These are phyloP conservation scores for Pseudogymnoascus sp. DNA, from an alignment of 2,329 filamentous ascomycete species.

Conservation along the genomic window DNA sequence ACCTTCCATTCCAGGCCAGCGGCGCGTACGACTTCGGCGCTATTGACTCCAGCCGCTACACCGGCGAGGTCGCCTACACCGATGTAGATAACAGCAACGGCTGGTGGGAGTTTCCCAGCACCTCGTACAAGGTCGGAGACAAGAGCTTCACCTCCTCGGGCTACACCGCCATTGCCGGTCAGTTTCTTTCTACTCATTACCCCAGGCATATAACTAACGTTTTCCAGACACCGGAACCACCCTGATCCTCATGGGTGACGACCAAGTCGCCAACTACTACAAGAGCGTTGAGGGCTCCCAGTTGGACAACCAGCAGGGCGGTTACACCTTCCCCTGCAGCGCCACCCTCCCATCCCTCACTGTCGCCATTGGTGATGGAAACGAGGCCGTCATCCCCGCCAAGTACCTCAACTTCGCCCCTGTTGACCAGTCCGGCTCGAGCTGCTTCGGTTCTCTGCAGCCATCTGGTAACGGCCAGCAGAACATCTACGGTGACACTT, in stretches of 20 bases:
- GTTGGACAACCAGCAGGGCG: slow-evolving; percentile 25
- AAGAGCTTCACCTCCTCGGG: slow-evolving; percentile 38
- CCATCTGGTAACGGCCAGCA: slow-evolving; percentile 22
- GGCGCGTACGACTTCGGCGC: slow-evolving; percentile 51
- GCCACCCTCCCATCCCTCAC: slow-evolving; percentile 29
- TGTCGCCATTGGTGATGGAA: slow-evolving; percentile 26
- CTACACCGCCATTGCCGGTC: slow-evolving; percentile 26
- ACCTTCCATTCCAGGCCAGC: slow-evolving; percentile 38
- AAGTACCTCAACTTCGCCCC: slow-evolving; percentile 31
- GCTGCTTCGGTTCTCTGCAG: slow-evolving; percentile 34
- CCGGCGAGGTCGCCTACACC: slow-evolving; percentile 44
- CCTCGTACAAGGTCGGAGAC: slow-evolving; percentile 38
- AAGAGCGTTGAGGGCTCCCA: slow-evolving; percentile 26
- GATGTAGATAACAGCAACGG: slow-evolving; percentile 39
- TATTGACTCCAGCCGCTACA: slow-evolving; percentile 46
- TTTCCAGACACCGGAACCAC: slow-evolving; percentile 35
- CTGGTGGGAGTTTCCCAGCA: slow-evolving; percentile 50
- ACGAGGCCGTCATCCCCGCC: slow-evolving; percentile 29
- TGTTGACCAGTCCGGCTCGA: slow-evolving; percentile 11
- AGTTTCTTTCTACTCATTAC: neutral
- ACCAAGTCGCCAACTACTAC: slow-evolving; percentile 32
- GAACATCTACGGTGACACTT: slow-evolving; percentile 29
- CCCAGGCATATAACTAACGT: neutral
- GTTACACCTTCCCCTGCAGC: slow-evolving; percentile 32
- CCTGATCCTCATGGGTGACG: slow-evolving; percentile 31